Evolutionary conservation across 2,329 filamentous ascomycete species (phyloP), one percentile per base, ranked within the genome.

Genomic region (Botrytis byssoidea): DNA sequence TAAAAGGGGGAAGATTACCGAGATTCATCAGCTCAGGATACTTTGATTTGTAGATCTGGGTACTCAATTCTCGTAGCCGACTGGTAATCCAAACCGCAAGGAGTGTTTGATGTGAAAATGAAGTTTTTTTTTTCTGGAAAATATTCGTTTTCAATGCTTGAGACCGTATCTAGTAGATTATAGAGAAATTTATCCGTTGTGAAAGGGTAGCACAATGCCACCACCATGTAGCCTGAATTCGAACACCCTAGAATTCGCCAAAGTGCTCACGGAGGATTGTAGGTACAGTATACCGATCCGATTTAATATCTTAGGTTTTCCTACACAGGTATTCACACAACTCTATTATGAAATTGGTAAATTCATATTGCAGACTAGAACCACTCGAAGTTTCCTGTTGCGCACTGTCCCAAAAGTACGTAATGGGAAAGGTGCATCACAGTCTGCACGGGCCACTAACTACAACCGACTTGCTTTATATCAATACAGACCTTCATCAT

Each of bases 51-150:
- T 29, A 57, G 14, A 57, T 57, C 51, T 18, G n/a, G 51, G n/a
- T 57, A 9, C 18, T 18, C 6, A 32, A 57, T 29, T 32, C n/a
- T 57, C n/a, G 14, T 57, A 32, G 16, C n/a, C 3, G n/a, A 57
- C 51, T 57, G 51, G 1, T 51, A 0, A 57, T 29, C 7, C n/a
- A 29, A 57, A 29, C 29, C 3, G 14, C 7, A 0, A 0, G 14
- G 51, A 18, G n/a, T 16, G 2, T 8, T 57, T 32, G n/a, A n/a
- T n/a, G n/a, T n/a, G n/a, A n/a, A n/a, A n/a, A n/a, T n/a, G n/a
- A n/a, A n/a, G n/a, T n/a, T n/a, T n/a, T n/a, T n/a, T n/a, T n/a
- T n/a, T n/a, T n/a, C n/a, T n/a, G n/a, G n/a, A n/a, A n/a, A n/a
- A n/a, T n/a, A n/a, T n/a, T n/a, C n/a, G n/a, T n/a, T n/a, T 18